Percentiles rank a stretch among this genome's conserved stretches.
These are phyloP conservation scores for Naganishia vaughanmartiniae DNA, from an alignment of 768 basidiomycete genomes.

Conservation along the genomic window DNA sequence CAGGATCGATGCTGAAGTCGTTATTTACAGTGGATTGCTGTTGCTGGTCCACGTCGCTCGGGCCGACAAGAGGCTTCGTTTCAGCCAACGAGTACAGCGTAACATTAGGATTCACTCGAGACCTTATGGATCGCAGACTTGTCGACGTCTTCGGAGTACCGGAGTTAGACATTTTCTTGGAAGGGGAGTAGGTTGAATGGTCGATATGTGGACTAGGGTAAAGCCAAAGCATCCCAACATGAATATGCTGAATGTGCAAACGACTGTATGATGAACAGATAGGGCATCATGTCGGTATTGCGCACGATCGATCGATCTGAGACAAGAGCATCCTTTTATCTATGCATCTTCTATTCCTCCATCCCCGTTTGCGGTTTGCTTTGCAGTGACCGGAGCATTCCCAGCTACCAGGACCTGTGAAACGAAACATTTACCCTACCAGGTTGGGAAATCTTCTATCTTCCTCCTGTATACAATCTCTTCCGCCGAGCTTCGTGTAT, in stretches of 20 bases:
- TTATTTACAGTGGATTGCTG: not conserved
- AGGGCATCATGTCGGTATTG: no score
- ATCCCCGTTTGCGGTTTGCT: no score
- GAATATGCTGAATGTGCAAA: no score
- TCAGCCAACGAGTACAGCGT: constrained; percentile 1
- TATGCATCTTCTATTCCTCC: not conserved
- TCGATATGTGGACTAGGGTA: no score
- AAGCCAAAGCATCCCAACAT: not conserved
- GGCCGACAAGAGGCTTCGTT: not conserved
- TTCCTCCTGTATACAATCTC: no score
- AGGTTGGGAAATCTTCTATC: no score
- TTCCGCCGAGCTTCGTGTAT: no score
- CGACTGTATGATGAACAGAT: no score
- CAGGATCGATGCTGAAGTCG: not conserved
- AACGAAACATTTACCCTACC: no score
- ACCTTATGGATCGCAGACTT: not conserved
- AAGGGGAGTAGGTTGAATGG: not conserved
- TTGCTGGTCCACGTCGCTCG: not conserved
- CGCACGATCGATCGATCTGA: not conserved
- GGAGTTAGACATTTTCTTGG: not conserved
- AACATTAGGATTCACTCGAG: not conserved
- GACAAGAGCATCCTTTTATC: not conserved
- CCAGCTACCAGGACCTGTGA: no score
- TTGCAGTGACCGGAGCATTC: no score
- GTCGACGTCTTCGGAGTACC: not conserved